Base-by-base conservation (phyloP, 257 asterid genomes). In the Rubia yunnanensis region DNA sequence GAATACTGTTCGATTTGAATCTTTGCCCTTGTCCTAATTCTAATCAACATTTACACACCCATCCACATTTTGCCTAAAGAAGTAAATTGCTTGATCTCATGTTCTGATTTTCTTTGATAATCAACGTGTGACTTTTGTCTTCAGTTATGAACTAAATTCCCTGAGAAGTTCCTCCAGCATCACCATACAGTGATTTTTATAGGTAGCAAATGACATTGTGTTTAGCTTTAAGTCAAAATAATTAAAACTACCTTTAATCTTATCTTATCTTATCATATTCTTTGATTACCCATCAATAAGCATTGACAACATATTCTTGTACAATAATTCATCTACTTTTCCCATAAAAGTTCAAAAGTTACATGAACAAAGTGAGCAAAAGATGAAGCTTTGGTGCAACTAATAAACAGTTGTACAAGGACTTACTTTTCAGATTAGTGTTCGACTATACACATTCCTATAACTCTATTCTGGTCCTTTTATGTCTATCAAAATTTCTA, bases 391-490 rank as follows among this genome's bases (percentile, higher is more conserved):
- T 44, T 44, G 52, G 52, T 44, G n/a, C 52, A 44, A 15, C 52
- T 15, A 39, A 39, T 39, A 39, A 39, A 39, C 17, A 39, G 18
- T 44, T 41, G 24, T 53, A 35, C 30, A 39, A 15, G 32, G 24
- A 64, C 58, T 35, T 55, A n/a, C 35, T 15, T 24, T 46, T 31
- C 22, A 7, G 30, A 34, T 34, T 44, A 15, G 65, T 50, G 30
- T 20, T 46, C 5, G 46, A 31, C 4, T 65, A 57, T 46, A 22
- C 67, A 65, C 70, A 72, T 10, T 17, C 53, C 31, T 35, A 13
- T 13, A 30, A 22, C 27, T 17, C 54, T 31, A 27, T 46, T 31
- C 64, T 53, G 23, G 53, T 8, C 23, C 70, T 65, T 24, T 20
- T n/a, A n/a, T 18, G 30, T 26, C 61, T 26, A 36, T 24, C 26